These are phyloP conservation scores for Alternaria ethzedia DNA, from an alignment of 2,329 filamentous ascomycete species.

Conservation along the genomic window DNA sequence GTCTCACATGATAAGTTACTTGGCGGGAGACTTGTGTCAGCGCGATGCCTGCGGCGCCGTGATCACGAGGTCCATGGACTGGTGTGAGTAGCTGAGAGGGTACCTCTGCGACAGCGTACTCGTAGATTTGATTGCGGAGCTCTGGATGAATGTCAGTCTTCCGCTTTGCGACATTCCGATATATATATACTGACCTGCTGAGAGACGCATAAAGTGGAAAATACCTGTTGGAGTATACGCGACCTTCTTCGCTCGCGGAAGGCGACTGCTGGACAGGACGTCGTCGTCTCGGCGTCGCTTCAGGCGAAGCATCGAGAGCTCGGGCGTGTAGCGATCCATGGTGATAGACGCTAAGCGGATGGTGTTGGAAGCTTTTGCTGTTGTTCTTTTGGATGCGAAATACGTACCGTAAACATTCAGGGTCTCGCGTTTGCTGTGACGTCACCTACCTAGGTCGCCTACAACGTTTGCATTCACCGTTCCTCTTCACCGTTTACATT, in stretches of 20 bases:
- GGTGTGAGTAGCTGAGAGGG: not conserved
- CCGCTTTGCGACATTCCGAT: not conserved
- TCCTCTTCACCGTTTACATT: too few relatives aligned
- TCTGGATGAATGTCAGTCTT: not conserved
- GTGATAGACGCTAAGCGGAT: not conserved
- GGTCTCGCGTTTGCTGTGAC: not conserved
- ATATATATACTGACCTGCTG: not conserved
- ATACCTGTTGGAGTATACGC: not conserved
- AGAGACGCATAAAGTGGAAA: not conserved
- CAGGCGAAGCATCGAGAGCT: not conserved
- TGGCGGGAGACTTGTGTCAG: not conserved
- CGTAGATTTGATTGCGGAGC: not conserved
- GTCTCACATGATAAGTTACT: not conserved
- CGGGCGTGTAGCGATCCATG: not conserved
- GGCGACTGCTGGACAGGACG: not conserved
- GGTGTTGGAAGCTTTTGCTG: not conserved
- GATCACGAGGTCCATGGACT: not conserved
- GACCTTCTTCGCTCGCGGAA: not conserved
- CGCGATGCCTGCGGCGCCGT: not conserved
- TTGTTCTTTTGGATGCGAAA: not conserved
- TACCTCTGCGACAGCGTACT: not conserved
- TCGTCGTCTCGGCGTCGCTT: not conserved
- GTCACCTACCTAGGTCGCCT: not conserved
- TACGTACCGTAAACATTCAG: not conserved
- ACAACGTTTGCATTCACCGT: not conserved